Percentiles rank a stretch among this genome's conserved stretches.
These are phyloP conservation scores for Eucalyptus sideroxylon DNA, from an alignment of 345 rosid genomes.

Conservation along the genomic window DNA sequence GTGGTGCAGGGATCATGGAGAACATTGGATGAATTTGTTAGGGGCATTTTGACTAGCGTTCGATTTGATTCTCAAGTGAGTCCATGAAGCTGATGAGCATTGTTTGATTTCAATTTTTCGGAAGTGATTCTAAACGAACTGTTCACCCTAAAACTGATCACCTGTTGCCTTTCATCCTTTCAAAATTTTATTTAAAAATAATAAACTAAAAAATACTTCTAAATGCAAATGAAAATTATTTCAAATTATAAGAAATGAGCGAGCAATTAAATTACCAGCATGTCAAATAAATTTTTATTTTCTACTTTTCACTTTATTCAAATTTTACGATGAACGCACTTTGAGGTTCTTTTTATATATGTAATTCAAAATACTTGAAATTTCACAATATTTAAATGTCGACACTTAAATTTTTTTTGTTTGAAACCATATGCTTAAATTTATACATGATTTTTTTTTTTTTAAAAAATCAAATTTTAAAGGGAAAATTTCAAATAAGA, in stretches of 20 bases:
- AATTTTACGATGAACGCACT: background rate
- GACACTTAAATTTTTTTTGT: background rate
- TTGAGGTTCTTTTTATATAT: background rate
- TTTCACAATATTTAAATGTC: background rate
- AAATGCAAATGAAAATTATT: background rate
- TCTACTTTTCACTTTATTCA: background rate
- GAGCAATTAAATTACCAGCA: background rate
- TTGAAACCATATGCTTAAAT: accelerated
- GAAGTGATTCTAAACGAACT: too few species aligned
- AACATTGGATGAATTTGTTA: too few species aligned
- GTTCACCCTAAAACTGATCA: too few species aligned
- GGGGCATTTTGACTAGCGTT: too few species aligned
- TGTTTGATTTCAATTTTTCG: too few species aligned
- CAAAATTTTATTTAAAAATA: too few species aligned
- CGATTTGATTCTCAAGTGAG: too few species aligned
- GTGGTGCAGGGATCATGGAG: too few species aligned
- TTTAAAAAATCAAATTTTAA: background rate
- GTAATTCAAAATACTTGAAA: background rate
- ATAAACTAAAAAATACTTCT: background rate
- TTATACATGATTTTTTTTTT: background rate
- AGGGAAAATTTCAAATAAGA: too few species aligned
- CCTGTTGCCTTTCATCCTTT: background rate
- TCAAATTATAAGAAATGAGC: background rate
- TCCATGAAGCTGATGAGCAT: too few species aligned
- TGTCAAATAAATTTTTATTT: background rate